Base-by-base conservation (phyloP, 2,329 filamentous ascomycete genomes). In the Keithomyces neogunnii region DNA sequence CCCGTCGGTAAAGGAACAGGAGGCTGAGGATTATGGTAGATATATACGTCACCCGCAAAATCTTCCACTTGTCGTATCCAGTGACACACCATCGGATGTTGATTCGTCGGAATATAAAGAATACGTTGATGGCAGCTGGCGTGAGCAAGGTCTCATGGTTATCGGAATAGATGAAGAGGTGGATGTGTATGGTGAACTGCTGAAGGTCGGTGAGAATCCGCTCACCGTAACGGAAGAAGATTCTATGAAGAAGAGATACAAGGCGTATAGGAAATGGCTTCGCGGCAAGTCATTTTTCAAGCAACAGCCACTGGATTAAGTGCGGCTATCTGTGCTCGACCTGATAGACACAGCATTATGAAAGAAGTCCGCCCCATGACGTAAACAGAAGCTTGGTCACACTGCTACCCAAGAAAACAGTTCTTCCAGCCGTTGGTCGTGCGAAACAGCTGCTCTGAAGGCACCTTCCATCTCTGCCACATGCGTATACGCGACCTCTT, bases 251-350 rank as follows among this genome's bases (percentile, higher is more conserved):
- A 96, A 97, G 77, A 77, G 93, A 59, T 99, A 99, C 69, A 97
- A 96, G 71, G 88, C 91, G 8, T 99, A 99, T 69, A 75, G 85
- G 62, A 95, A 96, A 70, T 99, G 93, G 92, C 74, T 99, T 63
- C 80, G 84, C 55, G 92, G 92, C 19, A 97, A 96, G 73, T 96
- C 89, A 61, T 78, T 97, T 62, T 97, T 97, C 68, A 97, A 97
- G 70, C 91, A 96, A 75, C 82, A 85, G 67, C 82, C 85, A 45
- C 74, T 81, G 49, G 78, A 80, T 56, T 80, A 70, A 70, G 59
- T 53, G 30, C 3, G 19, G 7, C 29, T 3, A 11, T 44, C 26
- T 29, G 5, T 10, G 7, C 10, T 30, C 11, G 8, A 10, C 19
- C 10, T 44, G 7, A 29, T 19, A 44, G 11, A 30, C 28, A 44